Evolutionary conservation across 1,139 yeast species (phyloP).

Genomic region (Candida pseudoviswanathii): DNA sequence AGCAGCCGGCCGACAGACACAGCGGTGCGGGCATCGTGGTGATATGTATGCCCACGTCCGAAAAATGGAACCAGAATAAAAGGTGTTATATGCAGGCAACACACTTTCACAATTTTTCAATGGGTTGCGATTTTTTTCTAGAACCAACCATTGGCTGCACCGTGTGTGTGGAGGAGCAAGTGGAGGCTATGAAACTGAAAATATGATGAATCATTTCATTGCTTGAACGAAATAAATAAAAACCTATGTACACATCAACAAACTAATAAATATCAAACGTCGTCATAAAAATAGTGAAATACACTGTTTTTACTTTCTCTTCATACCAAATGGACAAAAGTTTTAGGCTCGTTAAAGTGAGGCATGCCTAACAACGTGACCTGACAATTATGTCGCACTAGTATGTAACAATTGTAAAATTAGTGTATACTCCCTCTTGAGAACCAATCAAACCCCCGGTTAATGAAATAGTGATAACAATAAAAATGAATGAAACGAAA

Average conservation of each 20-base stretch:
- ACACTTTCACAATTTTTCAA: not conserved
- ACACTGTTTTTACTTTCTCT: too few species aligned
- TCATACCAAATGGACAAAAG: too few species aligned
- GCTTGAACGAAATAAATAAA: not conserved
- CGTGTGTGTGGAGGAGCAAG: not conserved
- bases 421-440: too few species aligned
- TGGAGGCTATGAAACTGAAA: not conserved
- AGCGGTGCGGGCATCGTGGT: too few species aligned
- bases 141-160: constrained; percentile 1
- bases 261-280: not conserved
- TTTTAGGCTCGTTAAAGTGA: too few species aligned
- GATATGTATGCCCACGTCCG: too few species aligned
- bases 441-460: not conserved
- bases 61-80: not conserved
- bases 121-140: not conserved
- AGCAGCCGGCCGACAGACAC: too few species aligned
- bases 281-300: not conserved
- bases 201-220: not conserved
- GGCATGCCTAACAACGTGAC: too few species aligned
- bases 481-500: not conserved
- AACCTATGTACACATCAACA: not conserved
- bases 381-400: too few species aligned
- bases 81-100: not conserved
- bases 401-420: too few species aligned
- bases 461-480: not conserved